Evolutionary conservation across 1,284 basidiomycete genomes (phyloP).

Genomic region (Puccinia polysora): DNA sequence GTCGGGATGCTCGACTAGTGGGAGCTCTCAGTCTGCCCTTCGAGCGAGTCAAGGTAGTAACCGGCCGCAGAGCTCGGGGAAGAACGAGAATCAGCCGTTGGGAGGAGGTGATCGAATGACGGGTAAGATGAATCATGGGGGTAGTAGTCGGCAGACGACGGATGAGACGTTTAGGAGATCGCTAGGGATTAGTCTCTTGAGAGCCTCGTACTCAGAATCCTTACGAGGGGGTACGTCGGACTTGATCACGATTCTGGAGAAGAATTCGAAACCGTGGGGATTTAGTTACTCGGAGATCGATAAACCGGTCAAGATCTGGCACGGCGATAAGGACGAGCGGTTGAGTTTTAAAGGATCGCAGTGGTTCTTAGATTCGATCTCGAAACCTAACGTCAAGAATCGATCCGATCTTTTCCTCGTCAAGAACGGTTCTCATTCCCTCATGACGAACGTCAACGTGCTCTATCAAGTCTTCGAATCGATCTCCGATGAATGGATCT

Average conservation of each 20-base stretch:
- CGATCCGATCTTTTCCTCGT: conserved; percentile 74
- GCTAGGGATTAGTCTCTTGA: conserved; percentile 68
- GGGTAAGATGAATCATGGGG: not conserved
- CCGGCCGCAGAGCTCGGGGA: too few relatives aligned
- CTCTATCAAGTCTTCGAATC: conserved; percentile 80
- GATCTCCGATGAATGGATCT: conserved; percentile 52
- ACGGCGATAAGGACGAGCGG: conserved; percentile 85
- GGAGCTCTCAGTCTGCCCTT: too few relatives aligned
- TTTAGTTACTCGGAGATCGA: conserved; percentile 62
- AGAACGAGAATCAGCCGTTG: too few relatives aligned
- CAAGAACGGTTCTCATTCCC: conserved; percentile 64
- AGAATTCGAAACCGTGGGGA: conserved; percentile 75
- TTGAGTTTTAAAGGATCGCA: conserved; percentile 70
- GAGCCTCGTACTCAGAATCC: conserved; percentile 90
- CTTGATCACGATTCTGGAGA: conserved; percentile 81
- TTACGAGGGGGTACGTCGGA: conserved; percentile 84
- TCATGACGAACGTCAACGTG: conserved; percentile 60
- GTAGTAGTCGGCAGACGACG: not conserved
- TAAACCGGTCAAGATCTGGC: conserved; percentile 80
- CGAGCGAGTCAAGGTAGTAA: too few relatives aligned
- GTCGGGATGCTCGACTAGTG: too few relatives aligned
- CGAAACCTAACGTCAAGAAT: conserved; percentile 70
- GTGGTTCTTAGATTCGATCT: conserved; percentile 62
- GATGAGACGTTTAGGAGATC: not conserved
- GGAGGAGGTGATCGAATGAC: too few relatives aligned